Base-by-base conservation (phyloP, 805 yeast species). In the Myxozyma monticola region DNA sequence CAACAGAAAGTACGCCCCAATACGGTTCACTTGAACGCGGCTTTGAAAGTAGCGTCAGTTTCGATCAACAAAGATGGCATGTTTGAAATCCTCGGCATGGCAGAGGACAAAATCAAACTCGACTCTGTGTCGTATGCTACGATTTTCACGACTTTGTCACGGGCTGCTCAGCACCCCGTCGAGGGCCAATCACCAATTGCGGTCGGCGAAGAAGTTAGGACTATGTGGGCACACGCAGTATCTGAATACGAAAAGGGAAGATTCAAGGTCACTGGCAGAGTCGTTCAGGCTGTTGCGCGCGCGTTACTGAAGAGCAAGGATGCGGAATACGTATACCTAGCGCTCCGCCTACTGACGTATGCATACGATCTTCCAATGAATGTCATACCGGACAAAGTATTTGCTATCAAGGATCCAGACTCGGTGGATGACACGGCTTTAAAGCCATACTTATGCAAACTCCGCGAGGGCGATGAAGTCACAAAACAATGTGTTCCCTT, bases 1-100 rank as follows among this genome's bases (percentile, higher is more conserved):
- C 38, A 26, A 4, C 25, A 28, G 4, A 33, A 18, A 18, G 28
- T 42, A 9, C 29, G 28, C 14, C 18, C 37, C 4, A 48, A 51
- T 17, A 38, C 37, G 21, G 20, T 54, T 15, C 48, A 52, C 20
- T 42, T 54, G 17, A 54, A 52, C 15, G 34, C 50, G 2, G 59
- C 59, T 10, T 40, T 54, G 22, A 28, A 42, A 25, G 53, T 54
- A 8, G 44, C 50, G 44, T 35, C 40, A 20, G n/a, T 21, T 14
- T 31, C 31, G 4, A 21, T 22, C 4, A 37, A 37, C 15, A 29
- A 35, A 4, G 37, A 37, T 26, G 37, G 42, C 12, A 48, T 49
- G 57, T 54, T 40, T 35, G 37, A 51, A 15, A 31, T 54, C 9
- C 38, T 54, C 7, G 45, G 47, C 4, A 25, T 35, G 10, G 35